Conservation (phyloP, 2,329 filamentous ascomycete species). For the Elsinoe fawcettii region DNA sequence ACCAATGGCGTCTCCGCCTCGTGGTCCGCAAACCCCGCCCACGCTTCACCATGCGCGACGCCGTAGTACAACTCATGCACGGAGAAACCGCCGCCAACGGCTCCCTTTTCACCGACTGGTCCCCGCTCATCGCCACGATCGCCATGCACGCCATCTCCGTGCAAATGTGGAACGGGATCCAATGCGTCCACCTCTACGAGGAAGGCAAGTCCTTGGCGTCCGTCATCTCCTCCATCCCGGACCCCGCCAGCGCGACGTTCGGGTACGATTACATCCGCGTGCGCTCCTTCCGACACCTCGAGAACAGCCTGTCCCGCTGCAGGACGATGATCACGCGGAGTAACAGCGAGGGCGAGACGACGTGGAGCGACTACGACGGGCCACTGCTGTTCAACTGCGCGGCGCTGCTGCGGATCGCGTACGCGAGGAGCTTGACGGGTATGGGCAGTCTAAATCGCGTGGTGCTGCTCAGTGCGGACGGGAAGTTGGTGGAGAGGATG, state of each 20-base stretch:
- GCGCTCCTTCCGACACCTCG: constrained; percentile 18
- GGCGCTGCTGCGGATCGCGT: constrained; percentile 29
- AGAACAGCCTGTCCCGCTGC: constrained; percentile 25
- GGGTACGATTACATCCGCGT: constrained; percentile 11
- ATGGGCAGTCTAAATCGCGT: constrained; percentile 26
- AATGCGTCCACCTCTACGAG: constrained; percentile 27
- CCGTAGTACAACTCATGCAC: constrained; percentile 10
- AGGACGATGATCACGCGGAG: constrained; percentile 18
- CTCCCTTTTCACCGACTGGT: constrained; percentile 16
- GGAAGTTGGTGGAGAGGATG: constrained; percentile 5
- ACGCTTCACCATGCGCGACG: constrained; percentile 13
- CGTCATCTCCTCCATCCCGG: background rate
- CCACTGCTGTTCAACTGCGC: constrained; percentile 31
- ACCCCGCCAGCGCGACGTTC: background rate
- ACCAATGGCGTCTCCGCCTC: constrained; percentile 17
- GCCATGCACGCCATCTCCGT: constrained; percentile 32
- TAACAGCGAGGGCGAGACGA: constrained; percentile 15
- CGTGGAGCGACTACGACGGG: constrained; percentile 24
- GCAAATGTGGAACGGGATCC: constrained; percentile 30
- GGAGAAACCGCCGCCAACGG: constrained; percentile 10
- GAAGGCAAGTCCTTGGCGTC: constrained; percentile 9
- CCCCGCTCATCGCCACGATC: constrained; percentile 27
- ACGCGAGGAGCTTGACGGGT: constrained; percentile 27
- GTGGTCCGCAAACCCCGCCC: constrained; percentile 10
- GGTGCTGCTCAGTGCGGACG: constrained; percentile 24